These are phyloP conservation scores for Eucalyptus curtisii DNA, from an alignment of 345 rosid genomes.

Conservation along the genomic window DNA sequence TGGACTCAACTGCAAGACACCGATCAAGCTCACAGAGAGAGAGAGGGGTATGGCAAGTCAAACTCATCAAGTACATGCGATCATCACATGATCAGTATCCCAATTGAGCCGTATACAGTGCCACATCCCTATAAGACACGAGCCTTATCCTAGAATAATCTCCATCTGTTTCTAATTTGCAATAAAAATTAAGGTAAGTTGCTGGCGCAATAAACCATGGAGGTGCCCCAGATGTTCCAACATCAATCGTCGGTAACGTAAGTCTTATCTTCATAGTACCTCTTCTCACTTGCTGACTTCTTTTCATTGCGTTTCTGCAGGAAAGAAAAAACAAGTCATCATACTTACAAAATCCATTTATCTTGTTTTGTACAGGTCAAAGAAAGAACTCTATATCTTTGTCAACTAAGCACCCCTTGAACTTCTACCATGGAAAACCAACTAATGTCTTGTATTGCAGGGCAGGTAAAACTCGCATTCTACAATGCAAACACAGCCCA, in stretches of 20 bases:
- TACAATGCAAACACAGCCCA: background rate
- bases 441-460: background rate
- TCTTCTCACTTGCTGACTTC: slow-evolving; percentile 54
- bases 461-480: background rate
- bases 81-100: background rate
- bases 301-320: slow-evolving; percentile 67
- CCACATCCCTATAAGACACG: background rate
- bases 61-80: slow-evolving; percentile 1
- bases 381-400: background rate
- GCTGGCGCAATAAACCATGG: background rate
- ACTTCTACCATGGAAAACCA: background rate
- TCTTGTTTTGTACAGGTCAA: background rate
- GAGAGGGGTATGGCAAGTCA: background rate
- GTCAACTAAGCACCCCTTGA: background rate
- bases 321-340: background rate
- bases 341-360: background rate
- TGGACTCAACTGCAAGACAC: background rate
- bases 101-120: background rate
- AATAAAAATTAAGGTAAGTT: background rate
- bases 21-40: background rate
- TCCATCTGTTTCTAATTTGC: background rate
- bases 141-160: background rate
- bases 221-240: background rate
- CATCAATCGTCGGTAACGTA: slow-evolving; percentile 36
- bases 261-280: slow-evolving; percentile 48